Base-by-base conservation (phyloP, 2,329 filamentous ascomycete genomes). In the Madurella fahalii region DNA sequence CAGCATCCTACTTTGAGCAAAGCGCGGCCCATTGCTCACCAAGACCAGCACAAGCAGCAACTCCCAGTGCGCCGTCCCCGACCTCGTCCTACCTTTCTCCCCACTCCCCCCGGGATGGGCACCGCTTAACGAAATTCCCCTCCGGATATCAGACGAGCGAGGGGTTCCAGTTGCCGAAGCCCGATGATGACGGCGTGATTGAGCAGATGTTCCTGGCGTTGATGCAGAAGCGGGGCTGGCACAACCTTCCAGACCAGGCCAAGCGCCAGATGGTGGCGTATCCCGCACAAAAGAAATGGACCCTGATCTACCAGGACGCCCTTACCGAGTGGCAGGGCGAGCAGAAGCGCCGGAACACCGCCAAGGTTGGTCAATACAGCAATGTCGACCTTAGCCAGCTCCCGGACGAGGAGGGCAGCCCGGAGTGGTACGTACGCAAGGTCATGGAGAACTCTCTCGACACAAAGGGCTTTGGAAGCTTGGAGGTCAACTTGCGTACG, bases 201-300 rank as follows among this genome's bases (percentile, higher is more conserved):
- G 90, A 97, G 68, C 85, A 92, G 67, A 89, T 96, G 77, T 97
- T 97, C 67, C 78, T 92, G 65, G 86, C 90, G 50, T 76, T 99
- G 61, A 97, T 99, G 94, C 89, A 95, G 67, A 96, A 96, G 74
- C 84, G 94, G 74, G 94, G 93, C 61, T 97, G 92, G 90, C 94
- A 96, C 74, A 95, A 95, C 71, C 77, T 99, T 61, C 94, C 94
- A 5, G 94, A 99, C 67, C 90, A 96, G 74, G 94, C 94, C 31
- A 84, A 88, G 63, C 82, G 93, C 58, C 94, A 97, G 75, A 97
- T 99, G 93, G 83, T 94, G 73, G 91, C 91, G 39, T 97, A 99
- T 69, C 90, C 92, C 13, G 83, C 94, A 9, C 83, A 86, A 61
- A 97, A 97, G 78, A 99, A 97, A 74, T 99, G 94, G 94, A 96